Base-by-base conservation (phyloP, 306 rosid species). In the Quercus robur region DNA sequence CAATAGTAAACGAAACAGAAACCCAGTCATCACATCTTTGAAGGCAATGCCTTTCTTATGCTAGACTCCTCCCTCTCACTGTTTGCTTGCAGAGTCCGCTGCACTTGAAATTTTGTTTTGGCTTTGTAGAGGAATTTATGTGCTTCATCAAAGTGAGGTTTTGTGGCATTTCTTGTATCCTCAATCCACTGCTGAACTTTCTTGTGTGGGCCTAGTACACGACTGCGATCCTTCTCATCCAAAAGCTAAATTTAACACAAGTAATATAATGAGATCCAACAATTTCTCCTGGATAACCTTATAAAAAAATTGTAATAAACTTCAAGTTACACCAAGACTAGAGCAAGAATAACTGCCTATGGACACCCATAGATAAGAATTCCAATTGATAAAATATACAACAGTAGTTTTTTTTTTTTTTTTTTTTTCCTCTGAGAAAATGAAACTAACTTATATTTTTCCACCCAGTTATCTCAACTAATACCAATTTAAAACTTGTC, bases 181-280 rank as follows among this genome's bases (percentile, higher is more conserved):
- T 90, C 96, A 51, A 93, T 84, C 98, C 98, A 95, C 83, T 79
- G 86, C 84, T 84, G 87, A 81, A 95, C 94, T 87, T 89, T 90
- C 89, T 82, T 86, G 89, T 91, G 89, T 0, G 97, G 99, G 21
- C 91, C 93, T 49, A 95, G 91, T 56, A 94, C 81, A 52, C 93
- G 89, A 77, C 54, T 83, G 2, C 79, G 84, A 74, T 86, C 94
- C 78, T 89, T 80, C 87, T 88, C 93, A 52, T 89, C 93, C 75
- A 95, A 75, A 80, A 93, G 80, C 98, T 95, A 85, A 73, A 86
- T 25, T 59, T 19, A 78, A 44, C 30, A 15, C 46, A 41, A 12
- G 52, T 75, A 70, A 74, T 20, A 35, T n/a, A 51, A 74, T 61
- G 62, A 77, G 84, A 77, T 26, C 57, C 5, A 55, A 58, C 5